A percentile compares a stretch with the other conserved stretches of the same genome.
phyloP scores from a whole-genome alignment of 768 basidiomycete genomes.

The Hygrocybe punicea region DNA sequence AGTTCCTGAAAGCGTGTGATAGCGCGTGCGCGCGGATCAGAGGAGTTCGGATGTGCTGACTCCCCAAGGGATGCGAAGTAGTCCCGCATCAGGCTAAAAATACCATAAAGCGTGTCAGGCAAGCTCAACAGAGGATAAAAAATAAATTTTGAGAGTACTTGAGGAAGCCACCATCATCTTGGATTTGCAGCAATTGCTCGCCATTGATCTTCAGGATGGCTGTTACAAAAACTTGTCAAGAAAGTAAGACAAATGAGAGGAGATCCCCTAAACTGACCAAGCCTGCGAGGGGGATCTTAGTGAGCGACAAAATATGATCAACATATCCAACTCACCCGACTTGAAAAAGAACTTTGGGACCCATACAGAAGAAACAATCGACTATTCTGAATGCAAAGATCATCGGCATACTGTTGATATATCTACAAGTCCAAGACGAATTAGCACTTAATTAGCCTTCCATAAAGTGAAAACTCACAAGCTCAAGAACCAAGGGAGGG shows the following conservation, averaged over 20 bases:
- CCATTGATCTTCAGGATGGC: slow-evolving; percentile 98
- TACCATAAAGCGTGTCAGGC: background rate
- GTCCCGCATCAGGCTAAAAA: slow-evolving; percentile 79
- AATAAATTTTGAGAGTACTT: slow-evolving; percentile 60
- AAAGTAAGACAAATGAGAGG: background rate
- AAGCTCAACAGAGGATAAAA: background rate
- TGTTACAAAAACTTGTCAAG: slow-evolving; percentile 29
- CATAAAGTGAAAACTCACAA: slow-evolving; percentile 53
- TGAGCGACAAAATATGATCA: slow-evolving; percentile 15
- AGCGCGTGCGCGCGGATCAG: slow-evolving; percentile 84
- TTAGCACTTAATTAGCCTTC: background rate
- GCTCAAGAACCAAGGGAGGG: slow-evolving; percentile 97
- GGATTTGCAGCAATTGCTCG: slow-evolving; percentile 83
- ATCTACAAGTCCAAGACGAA: slow-evolving; percentile 40
- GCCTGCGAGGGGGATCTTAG: slow-evolving; percentile 37
- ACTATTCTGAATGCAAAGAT: slow-evolving; percentile 97
- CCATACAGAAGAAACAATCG: slow-evolving; percentile 99
- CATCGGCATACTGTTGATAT: slow-evolving; percentile 93
- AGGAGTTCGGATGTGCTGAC: slow-evolving; percentile 86
- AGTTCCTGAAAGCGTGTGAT: slow-evolving; percentile 98
- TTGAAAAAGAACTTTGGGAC: slow-evolving; percentile 97
- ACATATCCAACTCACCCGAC: slow-evolving; percentile 66
- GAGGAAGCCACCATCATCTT: slow-evolving; percentile 96
- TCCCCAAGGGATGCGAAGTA: slow-evolving; percentile 93
- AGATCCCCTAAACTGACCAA: slow-evolving; percentile 45